Base-by-base conservation (phyloP, 352 stramenopile genomes). In the Aphanomyces stellatus region DNA sequence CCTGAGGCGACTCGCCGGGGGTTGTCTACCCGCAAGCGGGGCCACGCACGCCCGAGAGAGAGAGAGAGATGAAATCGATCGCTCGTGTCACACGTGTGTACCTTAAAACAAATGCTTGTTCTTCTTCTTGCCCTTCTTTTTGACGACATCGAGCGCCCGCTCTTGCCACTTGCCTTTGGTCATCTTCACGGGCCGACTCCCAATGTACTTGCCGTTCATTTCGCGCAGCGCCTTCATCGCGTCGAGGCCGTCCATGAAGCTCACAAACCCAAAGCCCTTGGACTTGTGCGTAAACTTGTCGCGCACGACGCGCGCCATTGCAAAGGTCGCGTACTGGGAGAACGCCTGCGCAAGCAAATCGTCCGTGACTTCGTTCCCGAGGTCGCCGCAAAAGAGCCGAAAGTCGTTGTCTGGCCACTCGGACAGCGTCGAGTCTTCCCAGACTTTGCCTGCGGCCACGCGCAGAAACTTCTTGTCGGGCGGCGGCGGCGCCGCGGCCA, bases 371-470 rank as follows among this genome's bases (percentile, higher is more conserved):
- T 98, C 93, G 57, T 96, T 96, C 57, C 89, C 88, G 33, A 99
- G 65, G 62, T 99, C 95, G 25, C 96, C 96, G 33, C 96, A 93
- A 72, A 98, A 99, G 17, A 99, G 75, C 2, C 95, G 88, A 75
- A 97, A 98, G 73, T 99, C 95, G 73, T 98, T 98, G 22, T 97
- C 87, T 0, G 95, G 95, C 94, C 94, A 99, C 62, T 98, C 90
- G 5, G 80, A 79, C 19, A 99, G 77, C 27, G 91, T 97, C 34
- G 71, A 55, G 70, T 99, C 95, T 25, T 93, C 85, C 93, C 93
- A 98, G 6, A 96, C 82, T 65, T 97, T 78, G 8, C 93, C 93
- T 1, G 83, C 83, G 10, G 79, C 85, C 65, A 91, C 77, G 51
- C 85, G 75, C 27, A 93, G 28, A 31, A 85, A 76, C 37, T 77